These are phyloP conservation scores for Trametes meyenii DNA, from an alignment of 768 basidiomycete species.

Conservation along the genomic window DNA sequence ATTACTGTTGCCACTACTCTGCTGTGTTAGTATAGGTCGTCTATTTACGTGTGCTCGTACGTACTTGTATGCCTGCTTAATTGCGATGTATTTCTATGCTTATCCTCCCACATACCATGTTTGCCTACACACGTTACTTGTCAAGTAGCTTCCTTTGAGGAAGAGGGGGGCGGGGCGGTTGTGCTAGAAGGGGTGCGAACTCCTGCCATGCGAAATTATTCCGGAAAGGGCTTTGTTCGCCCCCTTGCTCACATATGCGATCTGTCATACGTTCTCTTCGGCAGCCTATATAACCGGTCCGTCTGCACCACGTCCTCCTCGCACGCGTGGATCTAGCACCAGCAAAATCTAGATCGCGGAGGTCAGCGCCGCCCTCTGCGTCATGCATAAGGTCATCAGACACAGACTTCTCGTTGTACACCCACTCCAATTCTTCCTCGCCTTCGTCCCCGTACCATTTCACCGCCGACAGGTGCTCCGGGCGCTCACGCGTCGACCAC, in stretches of 20 bases:
- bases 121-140: not conserved
- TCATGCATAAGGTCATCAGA: not conserved
- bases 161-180: too few relatives aligned
- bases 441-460: constrained; percentile 25
- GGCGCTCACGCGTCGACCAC: constrained; percentile 18
- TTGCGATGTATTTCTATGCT: not conserved
- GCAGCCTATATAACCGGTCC: not conserved
- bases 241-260: too few relatives aligned
- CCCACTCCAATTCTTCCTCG: constrained; percentile 20
- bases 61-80: not conserved
- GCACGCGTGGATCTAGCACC: constrained; percentile 4
- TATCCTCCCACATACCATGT: not conserved
- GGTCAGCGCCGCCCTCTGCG: not conserved
- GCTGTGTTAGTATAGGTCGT: not conserved
- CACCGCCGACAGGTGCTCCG: constrained; percentile 23
- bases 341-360: constrained; percentile 18
- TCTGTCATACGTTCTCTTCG: too few relatives aligned
- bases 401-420: constrained; percentile 25
- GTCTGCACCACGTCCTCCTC: not conserved
- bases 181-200: too few relatives aligned
- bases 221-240: not conserved
- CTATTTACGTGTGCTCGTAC: not conserved
- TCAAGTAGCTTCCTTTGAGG: too few relatives aligned
- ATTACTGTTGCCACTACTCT: not conserved
- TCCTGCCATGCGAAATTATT: too few relatives aligned